Conservation (phyloP, 1,139 yeast species). For the Debaryomycetaceae sp. region DNA sequence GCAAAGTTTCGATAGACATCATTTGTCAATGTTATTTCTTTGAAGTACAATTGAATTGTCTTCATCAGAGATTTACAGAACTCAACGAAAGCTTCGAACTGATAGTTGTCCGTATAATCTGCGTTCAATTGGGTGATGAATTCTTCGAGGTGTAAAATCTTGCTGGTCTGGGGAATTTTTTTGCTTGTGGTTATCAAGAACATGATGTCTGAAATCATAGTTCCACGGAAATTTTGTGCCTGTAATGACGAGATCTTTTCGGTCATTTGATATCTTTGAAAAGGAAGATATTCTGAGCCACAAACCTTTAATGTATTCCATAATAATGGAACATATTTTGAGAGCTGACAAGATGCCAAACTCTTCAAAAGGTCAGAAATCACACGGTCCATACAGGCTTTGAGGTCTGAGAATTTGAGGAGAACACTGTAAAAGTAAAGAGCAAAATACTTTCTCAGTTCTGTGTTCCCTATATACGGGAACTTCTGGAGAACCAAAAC, state of each 20-base stretch:
- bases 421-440: slow-evolving; percentile 27
- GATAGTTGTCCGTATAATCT: slow-evolving; percentile 26
- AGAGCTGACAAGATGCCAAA: slow-evolving; percentile 23
- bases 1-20: slow-evolving; percentile 18
- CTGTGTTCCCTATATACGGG: slow-evolving; percentile 39
- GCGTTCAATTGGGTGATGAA: slow-evolving; percentile 23
- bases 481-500: slow-evolving; percentile 34
- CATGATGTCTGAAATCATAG: slow-evolving; percentile 18
- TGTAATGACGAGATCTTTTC: slow-evolving; percentile 18
- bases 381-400: slow-evolving; percentile 21
- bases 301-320: slow-evolving; percentile 17
- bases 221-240: slow-evolving; percentile 17
- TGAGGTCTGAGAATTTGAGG: slow-evolving; percentile 18
- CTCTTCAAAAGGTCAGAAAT: slow-evolving; percentile 19
- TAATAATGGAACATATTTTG: slow-evolving; percentile 21
- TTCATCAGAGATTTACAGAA: slow-evolving; percentile 27
- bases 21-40: slow-evolving; percentile 12
- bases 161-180: slow-evolving; percentile 12
- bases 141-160: slow-evolving; percentile 16
- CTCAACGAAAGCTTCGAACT: slow-evolving; percentile 24
- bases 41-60: slow-evolving; percentile 20
- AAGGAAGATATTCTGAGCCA: slow-evolving; percentile 10
- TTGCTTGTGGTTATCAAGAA: slow-evolving; percentile 16
- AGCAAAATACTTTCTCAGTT: slow-evolving; percentile 34
- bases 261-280: slow-evolving; percentile 13